Evolutionary conservation across 2,329 filamentous ascomycete genomes (phyloP).

Genomic region (Epichloe sylvatica): DNA sequence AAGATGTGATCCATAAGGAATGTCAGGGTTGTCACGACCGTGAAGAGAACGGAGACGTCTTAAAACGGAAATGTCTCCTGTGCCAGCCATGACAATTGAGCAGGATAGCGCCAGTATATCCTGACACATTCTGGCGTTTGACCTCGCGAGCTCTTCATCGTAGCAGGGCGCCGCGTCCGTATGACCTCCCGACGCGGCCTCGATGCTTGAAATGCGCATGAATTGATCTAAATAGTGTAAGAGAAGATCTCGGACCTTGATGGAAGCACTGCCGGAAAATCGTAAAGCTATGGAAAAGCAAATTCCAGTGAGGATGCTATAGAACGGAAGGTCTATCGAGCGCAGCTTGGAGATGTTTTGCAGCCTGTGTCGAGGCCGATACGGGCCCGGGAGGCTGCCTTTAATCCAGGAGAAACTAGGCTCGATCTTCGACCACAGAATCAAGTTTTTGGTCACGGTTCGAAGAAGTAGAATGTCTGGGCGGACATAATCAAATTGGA

Average conservation of each 20-base stretch:
- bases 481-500: conserved; percentile 90
- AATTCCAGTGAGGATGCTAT: conserved; percentile 79
- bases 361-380: conserved; percentile 49
- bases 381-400: conserved; percentile 55
- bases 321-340: conserved; percentile 80
- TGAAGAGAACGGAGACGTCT: conserved; percentile 78
- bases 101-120: conserved; percentile 71
- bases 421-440: conserved; percentile 78
- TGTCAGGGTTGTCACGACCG: conserved; percentile 69
- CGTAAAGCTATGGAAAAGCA: conserved; percentile 68
- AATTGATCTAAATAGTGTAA: conserved; percentile 77
- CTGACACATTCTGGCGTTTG: conserved; percentile 80
- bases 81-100: conserved; percentile 89
- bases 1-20: conserved; percentile 84
- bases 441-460: conserved; percentile 77
- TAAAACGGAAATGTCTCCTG: conserved; percentile 75
- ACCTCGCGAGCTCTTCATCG: conserved; percentile 70
- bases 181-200: conserved; percentile 14
- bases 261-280: conserved; percentile 58
- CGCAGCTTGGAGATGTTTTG: conserved; percentile 46
- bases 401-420: conserved; percentile 63
- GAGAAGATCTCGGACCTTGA: conserved; percentile 63
- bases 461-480: conserved; percentile 85
- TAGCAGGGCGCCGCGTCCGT: conserved; percentile 39
- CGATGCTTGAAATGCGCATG: conserved; percentile 58